phyloP scores from a whole-genome alignment of 345 rosid species.

The Arabidopsis suecica region DNA sequence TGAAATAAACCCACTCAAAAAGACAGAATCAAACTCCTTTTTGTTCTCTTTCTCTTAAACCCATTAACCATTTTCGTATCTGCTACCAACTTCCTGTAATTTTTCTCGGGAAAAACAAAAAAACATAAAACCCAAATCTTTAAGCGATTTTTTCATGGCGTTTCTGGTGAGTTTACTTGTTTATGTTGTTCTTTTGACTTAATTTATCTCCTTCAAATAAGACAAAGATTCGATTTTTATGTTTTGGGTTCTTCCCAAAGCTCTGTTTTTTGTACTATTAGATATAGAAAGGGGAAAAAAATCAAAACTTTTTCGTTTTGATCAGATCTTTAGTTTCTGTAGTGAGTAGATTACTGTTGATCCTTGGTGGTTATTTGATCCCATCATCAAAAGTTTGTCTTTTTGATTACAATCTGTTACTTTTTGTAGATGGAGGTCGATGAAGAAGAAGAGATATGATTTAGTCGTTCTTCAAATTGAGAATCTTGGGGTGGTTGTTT shows the following conservation, averaged over 20 bases:
- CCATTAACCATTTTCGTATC: conserved; percentile 25
- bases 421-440: conserved; percentile 29
- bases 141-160: background rate
- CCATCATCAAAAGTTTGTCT: conserved; percentile 5
- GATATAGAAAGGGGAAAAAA: background rate
- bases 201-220: conserved; percentile 9
- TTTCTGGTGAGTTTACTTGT: conserved; percentile 18
- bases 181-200: conserved; percentile 18
- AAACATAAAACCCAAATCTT: background rate
- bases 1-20: conserved; percentile 31
- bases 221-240: conserved; percentile 23
- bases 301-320: conserved; percentile 12
- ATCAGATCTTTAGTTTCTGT: background rate
- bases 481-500: background rate
- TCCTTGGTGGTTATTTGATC: conserved; percentile 18
- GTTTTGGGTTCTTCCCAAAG: conserved; percentile 19
- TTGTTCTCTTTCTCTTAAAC: conserved; percentile 1
- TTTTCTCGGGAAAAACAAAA: background rate
- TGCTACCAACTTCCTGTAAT: conserved; percentile 5
- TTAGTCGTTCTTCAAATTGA: background rate
- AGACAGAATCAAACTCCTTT: conserved; percentile 22
- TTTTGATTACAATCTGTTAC: conserved; percentile 15
- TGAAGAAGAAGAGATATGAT: conserved; percentile 10
- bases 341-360: background rate
- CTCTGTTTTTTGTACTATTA: conserved; percentile 8